Evolutionary conservation across 805 yeast genomes (phyloP).

Genomic region (Lipomyces japonicus): DNA sequence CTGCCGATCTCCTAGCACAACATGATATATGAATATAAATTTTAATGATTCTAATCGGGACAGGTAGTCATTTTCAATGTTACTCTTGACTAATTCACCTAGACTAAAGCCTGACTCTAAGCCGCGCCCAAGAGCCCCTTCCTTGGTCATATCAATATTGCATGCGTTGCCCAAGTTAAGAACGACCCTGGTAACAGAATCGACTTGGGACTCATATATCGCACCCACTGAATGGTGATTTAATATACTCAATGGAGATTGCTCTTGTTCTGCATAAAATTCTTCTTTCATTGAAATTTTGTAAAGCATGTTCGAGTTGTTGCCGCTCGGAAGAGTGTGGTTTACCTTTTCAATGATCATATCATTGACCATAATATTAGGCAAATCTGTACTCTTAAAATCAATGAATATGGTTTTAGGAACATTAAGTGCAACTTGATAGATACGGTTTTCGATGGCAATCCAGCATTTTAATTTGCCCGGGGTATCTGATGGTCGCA

Average conservation of each 20-base stretch:
- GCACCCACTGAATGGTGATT: conserved; percentile 60
- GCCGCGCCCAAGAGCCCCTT: conserved; percentile 85
- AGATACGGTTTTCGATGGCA: conserved; percentile 65
- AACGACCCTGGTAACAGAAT: conserved; percentile 65
- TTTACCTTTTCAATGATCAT: conserved; percentile 56
- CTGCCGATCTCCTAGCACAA: conserved; percentile 70
- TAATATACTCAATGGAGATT: conserved; percentile 58
- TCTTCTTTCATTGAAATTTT: conserved; percentile 67
- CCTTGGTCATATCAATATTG: conserved; percentile 59
- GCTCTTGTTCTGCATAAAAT: conserved; percentile 52
- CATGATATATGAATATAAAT: conserved; percentile 62
- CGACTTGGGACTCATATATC: conserved; percentile 71
- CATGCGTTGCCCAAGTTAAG: conserved; percentile 75
- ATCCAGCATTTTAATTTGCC: conserved; percentile 79
- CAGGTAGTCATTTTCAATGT: conserved; percentile 52
- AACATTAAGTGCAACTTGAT: conserved; percentile 65
- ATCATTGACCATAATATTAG: conserved; percentile 41
- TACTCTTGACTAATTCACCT: conserved; percentile 19
- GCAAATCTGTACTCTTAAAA: conserved; percentile 50
- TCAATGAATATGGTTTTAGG: conserved; percentile 72
- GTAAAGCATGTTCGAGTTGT: conserved; percentile 48
- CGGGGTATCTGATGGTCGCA: conserved; percentile 53
- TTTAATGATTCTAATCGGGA: conserved; percentile 36
- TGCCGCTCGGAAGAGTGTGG: conserved; percentile 69
- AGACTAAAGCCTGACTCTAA: conserved; percentile 77